phyloP scores from a whole-genome alignment of 768 basidiomycete species.

The Russula sp. region DNA sequence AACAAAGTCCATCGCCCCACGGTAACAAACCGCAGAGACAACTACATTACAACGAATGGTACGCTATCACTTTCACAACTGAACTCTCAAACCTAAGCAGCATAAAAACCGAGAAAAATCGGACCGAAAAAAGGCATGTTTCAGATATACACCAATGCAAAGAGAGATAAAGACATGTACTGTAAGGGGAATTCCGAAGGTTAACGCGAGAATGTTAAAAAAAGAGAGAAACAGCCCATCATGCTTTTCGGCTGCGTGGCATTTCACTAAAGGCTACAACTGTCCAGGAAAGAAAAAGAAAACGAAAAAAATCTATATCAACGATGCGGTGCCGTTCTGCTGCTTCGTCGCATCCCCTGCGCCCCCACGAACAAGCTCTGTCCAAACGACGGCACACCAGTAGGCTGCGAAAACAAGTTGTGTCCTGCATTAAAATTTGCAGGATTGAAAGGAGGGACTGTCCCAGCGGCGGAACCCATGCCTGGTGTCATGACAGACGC shows the following conservation, averaged over 20 bases:
- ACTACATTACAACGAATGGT: too few relatives aligned
- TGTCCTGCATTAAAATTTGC: constrained; percentile 14
- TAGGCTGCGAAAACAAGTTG: constrained; percentile 27
- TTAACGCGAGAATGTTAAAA: too few relatives aligned
- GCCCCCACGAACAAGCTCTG: constrained; percentile 26
- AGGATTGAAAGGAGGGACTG: constrained; percentile 32
- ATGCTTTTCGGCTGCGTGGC: background rate
- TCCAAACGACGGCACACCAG: constrained; percentile 31
- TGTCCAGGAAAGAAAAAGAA: background rate
- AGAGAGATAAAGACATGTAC: background rate
- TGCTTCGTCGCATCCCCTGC: constrained; percentile 31
- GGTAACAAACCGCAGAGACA: too few relatives aligned
- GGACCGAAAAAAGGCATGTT: background rate
- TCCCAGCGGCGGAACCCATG: constrained; percentile 23
- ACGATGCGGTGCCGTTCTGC: constrained; percentile 45
- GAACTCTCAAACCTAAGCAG: background rate
- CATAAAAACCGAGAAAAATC: background rate
- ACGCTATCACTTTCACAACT: too few relatives aligned
- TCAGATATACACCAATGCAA: constrained; percentile 1
- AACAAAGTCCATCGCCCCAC: too few relatives aligned
- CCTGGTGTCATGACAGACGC: constrained; percentile 38
- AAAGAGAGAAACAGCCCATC: background rate
- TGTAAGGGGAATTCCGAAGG: background rate
- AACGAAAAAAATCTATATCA: constrained; percentile 42
- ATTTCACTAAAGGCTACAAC: background rate